Evolutionary conservation across 805 yeast genomes (phyloP).

Genomic region (Jamesozyma hellenica): DNA sequence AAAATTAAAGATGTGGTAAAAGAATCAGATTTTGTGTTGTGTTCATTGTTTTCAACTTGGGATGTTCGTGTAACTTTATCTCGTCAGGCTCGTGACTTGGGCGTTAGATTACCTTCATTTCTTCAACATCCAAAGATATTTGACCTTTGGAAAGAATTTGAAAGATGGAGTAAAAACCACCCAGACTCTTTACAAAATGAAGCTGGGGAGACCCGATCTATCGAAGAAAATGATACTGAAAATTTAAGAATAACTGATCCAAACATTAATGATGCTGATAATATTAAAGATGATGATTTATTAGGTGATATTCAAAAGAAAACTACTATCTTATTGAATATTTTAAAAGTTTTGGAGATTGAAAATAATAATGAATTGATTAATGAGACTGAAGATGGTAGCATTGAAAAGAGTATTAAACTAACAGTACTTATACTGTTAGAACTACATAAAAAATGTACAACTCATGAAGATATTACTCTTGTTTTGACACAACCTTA

Average conservation of each 20-base stretch:
- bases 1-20: slow-evolving; percentile 32
- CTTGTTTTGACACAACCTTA: slow-evolving; percentile 61
- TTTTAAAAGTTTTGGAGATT: slow-evolving; percentile 4
- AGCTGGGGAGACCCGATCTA: not conserved
- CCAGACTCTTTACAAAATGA: slow-evolving; percentile 28
- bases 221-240: not conserved
- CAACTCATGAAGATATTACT: slow-evolving; percentile 39
- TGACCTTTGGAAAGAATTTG: slow-evolving; percentile 65
- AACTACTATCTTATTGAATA: slow-evolving; percentile 11
- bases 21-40: slow-evolving; percentile 48
- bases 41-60: slow-evolving; percentile 55
- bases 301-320: not conserved
- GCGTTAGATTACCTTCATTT: slow-evolving; percentile 60
- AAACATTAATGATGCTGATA: not conserved
- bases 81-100: slow-evolving; percentile 71
- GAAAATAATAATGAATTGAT: not conserved
- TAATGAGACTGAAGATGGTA: not conserved
- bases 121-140: slow-evolving; percentile 67
- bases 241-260: too few relatives aligned
- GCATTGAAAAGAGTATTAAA: not conserved
- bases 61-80: slow-evolving; percentile 68
- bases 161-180: slow-evolving; percentile 58
- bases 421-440: slow-evolving; percentile 21
- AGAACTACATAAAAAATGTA: slow-evolving; percentile 28
- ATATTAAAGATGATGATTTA: not conserved